Percentiles rank a stretch among this genome's conserved stretches.
These are phyloP conservation scores for Phytopythium delawarense DNA, from an alignment of 352 stramenopile species.

Conservation along the genomic window DNA sequence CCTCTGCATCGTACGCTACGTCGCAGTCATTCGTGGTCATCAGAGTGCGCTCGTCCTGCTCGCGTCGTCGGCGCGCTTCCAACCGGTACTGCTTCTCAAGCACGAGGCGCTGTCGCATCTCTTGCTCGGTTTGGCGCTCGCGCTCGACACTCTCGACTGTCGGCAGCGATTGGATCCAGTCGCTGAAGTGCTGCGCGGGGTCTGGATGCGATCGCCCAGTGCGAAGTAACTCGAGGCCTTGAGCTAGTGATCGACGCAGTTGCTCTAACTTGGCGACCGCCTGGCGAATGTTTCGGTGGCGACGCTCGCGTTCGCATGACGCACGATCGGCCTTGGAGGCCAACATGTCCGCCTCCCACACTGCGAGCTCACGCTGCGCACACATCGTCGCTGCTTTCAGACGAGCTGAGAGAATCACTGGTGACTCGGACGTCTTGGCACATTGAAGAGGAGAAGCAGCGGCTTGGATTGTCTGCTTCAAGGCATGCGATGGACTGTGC, in stretches of 20 bases:
- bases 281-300: constrained; percentile 9
- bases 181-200: constrained; percentile 28
- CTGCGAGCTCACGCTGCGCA: not conserved
- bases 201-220: constrained; percentile 39
- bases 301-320: not conserved
- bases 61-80: constrained; percentile 31
- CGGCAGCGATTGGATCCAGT: constrained; percentile 53
- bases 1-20: constrained; percentile 20
- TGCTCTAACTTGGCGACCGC: constrained; percentile 22
- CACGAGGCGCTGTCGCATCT: constrained; percentile 33
- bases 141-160: constrained; percentile 47
- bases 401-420: not conserved
- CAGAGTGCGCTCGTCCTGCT: constrained; percentile 26
- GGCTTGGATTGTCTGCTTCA: not conserved
- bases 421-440: not conserved
- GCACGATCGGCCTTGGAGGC: not conserved
- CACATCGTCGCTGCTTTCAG: not conserved
- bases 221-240: constrained; percentile 31
- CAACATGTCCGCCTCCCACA: not conserved
- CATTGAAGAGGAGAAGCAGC: not conserved
- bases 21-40: constrained; percentile 49
- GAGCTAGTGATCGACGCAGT: constrained; percentile 25
- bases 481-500: too few species aligned
- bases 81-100: constrained; percentile 42
- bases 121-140: constrained; percentile 26